Evolutionary conservation across 2,329 filamentous ascomycete genomes (phyloP).

Genomic region (Niveomyces coronatus): DNA sequence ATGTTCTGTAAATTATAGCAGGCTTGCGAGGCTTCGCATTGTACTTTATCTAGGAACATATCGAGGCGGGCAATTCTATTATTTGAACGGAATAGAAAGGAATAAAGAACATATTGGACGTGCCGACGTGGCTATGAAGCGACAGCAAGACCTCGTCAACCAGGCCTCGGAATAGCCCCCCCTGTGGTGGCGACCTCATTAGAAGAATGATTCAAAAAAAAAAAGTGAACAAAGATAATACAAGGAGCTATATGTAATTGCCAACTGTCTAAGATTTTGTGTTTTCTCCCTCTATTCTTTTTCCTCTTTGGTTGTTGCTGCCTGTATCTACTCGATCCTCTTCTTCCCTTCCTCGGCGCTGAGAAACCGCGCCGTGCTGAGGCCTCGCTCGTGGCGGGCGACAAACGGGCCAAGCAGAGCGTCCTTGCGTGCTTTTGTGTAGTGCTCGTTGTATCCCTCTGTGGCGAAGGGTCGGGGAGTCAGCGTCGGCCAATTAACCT

Average conservation of each 20-base stretch:
- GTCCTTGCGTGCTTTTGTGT: conserved; percentile 73
- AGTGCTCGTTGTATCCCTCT: conserved; percentile 82
- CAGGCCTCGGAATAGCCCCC: too few relatives aligned
- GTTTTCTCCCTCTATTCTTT: background rate
- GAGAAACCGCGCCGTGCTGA: conserved; percentile 71
- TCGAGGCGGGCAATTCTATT: too few relatives aligned
- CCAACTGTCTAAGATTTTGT: background rate
- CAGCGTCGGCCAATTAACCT: conserved; percentile 98
- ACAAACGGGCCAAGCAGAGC: conserved; percentile 64
- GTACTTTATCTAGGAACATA: too few relatives aligned
- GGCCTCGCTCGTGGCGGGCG: conserved; percentile 65
- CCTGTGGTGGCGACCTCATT: too few relatives aligned
- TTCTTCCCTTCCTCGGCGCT: conserved; percentile 97
- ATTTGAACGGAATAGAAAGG: too few relatives aligned
- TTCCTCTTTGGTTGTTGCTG: conserved; percentile 5
- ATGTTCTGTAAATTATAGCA: too few relatives aligned
- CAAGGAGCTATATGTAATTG: background rate
- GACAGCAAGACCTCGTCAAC: too few relatives aligned
- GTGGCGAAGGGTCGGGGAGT: conserved; percentile 78
- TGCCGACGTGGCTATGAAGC: too few relatives aligned
- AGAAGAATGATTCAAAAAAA: background rate
- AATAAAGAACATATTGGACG: too few relatives aligned
- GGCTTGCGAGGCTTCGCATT: too few relatives aligned
- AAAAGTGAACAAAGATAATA: background rate
- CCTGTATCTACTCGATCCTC: conserved; percentile 63